Percentiles rank a stretch among this genome's conserved stretches.
phyloP scores from a whole-genome alignment of 2,329 filamentous ascomycete species.

The Diplodia intermedia region DNA sequence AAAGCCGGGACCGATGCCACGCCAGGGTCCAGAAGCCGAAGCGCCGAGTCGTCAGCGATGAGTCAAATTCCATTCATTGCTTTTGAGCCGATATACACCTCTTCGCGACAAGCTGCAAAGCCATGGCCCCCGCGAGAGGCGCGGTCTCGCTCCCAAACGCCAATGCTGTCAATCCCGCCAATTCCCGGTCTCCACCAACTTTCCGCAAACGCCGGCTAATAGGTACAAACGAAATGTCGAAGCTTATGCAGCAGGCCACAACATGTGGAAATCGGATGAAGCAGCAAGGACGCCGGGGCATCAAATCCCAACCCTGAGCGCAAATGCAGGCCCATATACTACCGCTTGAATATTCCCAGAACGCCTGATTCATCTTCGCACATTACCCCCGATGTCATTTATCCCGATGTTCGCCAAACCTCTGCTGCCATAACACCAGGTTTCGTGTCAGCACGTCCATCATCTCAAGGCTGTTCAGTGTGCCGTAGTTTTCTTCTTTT shows the following conservation, averaged over 20 bases:
- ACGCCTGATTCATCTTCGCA: slow-evolving; percentile 4
- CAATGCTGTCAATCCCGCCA: slow-evolving; percentile 19
- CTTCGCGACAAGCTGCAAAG: slow-evolving; percentile 10
- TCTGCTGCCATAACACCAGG: slow-evolving; percentile 82
- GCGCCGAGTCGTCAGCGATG: slow-evolving; percentile 10
- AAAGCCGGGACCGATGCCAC: slow-evolving; percentile 15
- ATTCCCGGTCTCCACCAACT: slow-evolving; percentile 6
- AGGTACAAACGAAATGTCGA: neutral
- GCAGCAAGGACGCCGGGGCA: slow-evolving; percentile 9
- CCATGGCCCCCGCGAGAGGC: slow-evolving; percentile 5
- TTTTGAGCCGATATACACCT: slow-evolving; percentile 7
- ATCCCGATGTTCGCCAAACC: slow-evolving; percentile 29
- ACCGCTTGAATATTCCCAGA: neutral
- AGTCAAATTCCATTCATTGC: slow-evolving; percentile 7
- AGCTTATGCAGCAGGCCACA: neutral
- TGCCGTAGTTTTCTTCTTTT: slow-evolving; percentile 66
- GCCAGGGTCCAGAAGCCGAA: slow-evolving; percentile 19
- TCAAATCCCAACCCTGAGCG: slow-evolving; percentile 13
- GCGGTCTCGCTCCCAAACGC: slow-evolving; percentile 24
- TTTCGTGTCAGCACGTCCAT: slow-evolving; percentile 85
- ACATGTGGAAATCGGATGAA: slow-evolving; percentile 1
- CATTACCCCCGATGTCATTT: slow-evolving; percentile 15
- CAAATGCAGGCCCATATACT: slow-evolving; percentile 8
- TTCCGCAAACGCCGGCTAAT: slow-evolving; percentile 7
- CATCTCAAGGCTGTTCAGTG: slow-evolving; percentile 82